These are phyloP conservation scores for Vachellia pachyceras DNA, from an alignment of 306 rosid genomes.

Conservation along the genomic window DNA sequence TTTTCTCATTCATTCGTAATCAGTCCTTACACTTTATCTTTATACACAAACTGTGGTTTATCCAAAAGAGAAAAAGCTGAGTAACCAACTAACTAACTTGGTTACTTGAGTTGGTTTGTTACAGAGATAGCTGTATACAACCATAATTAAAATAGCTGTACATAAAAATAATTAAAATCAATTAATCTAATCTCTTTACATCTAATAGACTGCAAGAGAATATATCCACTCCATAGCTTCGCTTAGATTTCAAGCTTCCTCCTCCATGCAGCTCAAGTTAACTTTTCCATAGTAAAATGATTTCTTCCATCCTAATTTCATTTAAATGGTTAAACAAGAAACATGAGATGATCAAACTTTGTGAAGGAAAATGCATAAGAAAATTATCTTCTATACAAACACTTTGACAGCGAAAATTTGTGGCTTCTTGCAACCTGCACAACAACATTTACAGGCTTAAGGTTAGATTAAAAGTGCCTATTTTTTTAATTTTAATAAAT, in stretches of 20 bases:
- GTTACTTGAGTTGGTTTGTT: too few relatives aligned
- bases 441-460: neutral
- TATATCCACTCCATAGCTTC: constrained; percentile 13
- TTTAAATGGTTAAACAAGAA: constrained; percentile 9
- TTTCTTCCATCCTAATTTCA: neutral
- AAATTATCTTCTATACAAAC: constrained; percentile 69
- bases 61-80: too few relatives aligned
- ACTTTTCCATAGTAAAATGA: neutral
- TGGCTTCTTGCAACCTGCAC: constrained; percentile 94
- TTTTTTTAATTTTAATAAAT: neutral
- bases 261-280: constrained; percentile 21
- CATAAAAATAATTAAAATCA: too few relatives aligned
- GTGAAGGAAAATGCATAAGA: constrained; percentile 25
- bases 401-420: constrained; percentile 86
- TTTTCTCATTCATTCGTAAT: too few relatives aligned
- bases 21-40: too few relatives aligned
- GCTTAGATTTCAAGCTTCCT: constrained; percentile 28
- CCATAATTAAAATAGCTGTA: too few relatives aligned
- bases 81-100: too few relatives aligned
- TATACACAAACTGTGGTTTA: too few relatives aligned
- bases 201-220: constrained; percentile 4
- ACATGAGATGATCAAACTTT: constrained; percentile 26
- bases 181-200: too few relatives aligned
- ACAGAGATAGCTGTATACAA: too few relatives aligned
- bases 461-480: neutral